A percentile compares a stretch with the other conserved stretches of the same genome.
Evolutionary conservation across 495 filamentous ascomycete genomes (phyloP).

Genomic region (Xylaria cubensis): DNA sequence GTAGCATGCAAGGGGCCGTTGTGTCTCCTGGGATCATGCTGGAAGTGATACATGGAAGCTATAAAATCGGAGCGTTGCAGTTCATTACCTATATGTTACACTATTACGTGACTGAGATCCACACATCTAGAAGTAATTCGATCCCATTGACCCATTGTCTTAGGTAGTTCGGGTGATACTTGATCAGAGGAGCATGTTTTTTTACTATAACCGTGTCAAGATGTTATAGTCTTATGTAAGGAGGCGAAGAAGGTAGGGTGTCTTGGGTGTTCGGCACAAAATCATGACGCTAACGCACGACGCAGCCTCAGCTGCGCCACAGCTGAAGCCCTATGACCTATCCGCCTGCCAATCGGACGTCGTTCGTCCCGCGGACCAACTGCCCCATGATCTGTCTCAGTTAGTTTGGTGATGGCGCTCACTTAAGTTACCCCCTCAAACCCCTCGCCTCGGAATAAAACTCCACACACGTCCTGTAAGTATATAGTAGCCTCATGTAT

Average conservation of each 20-base stretch:
- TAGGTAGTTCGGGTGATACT: background rate
- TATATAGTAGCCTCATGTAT: no score
- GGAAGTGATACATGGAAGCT: background rate
- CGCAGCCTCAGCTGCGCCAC: constrained; percentile 24
- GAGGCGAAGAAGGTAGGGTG: background rate
- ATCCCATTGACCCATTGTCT: background rate
- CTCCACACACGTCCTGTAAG: no score
- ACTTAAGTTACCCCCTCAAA: background rate
- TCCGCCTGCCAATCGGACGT: background rate
- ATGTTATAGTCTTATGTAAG: no score
- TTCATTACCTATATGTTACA: background rate
- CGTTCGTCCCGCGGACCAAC: background rate
- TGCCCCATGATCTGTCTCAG: background rate
- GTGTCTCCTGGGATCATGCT: constrained; percentile 16
- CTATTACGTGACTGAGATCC: background rate
- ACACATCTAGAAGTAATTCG: background rate
- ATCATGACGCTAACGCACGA: background rate
- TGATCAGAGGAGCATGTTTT: no score
- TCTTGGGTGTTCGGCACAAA: background rate
- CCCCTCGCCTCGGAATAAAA: no score
- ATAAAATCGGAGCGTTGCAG: background rate
- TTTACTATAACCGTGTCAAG: no score
- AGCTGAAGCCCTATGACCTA: constrained; percentile 25
- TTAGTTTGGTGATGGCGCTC: background rate
- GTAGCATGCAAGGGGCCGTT: background rate